Evolutionary conservation across 2,329 filamentous ascomycete genomes (phyloP).

Genomic region (Nannizziopsis barbatae): DNA sequence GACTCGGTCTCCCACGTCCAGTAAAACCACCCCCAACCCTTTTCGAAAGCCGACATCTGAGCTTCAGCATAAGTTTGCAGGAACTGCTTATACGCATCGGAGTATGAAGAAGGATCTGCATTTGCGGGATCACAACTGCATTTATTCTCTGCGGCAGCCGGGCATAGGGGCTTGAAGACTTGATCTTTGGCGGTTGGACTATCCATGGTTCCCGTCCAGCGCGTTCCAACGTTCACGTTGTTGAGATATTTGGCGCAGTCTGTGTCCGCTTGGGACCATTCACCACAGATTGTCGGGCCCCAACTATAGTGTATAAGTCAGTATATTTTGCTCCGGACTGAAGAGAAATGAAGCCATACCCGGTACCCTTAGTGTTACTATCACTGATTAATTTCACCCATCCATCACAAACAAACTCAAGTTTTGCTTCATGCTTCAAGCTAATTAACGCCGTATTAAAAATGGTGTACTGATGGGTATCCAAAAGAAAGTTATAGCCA

Average conservation of each 20-base stretch:
- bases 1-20: constrained; percentile 95
- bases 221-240: constrained; percentile 75
- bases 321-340: background rate
- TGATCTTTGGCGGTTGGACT: constrained; percentile 42
- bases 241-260: constrained; percentile 83
- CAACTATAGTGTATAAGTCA: constrained; percentile 41
- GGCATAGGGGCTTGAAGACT: constrained; percentile 63
- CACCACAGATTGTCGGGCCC: constrained; percentile 86
- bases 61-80: constrained; percentile 84
- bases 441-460: constrained; percentile 85
- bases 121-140: constrained; percentile 73
- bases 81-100: constrained; percentile 67
- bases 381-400: constrained; percentile 71
- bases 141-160: constrained; percentile 39
- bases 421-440: constrained; percentile 69
- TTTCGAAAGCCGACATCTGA: constrained; percentile 90
- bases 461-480: constrained; percentile 97
- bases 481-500: constrained; percentile 62
- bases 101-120: constrained; percentile 57
- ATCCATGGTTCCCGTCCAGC: constrained; percentile 77
- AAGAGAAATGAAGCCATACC: constrained; percentile 32
- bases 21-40: constrained; percentile 96
- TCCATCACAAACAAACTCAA: constrained; percentile 66
- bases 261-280: constrained; percentile 96
- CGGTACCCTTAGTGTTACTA: constrained; percentile 60